A percentile compares a stretch with the other conserved stretches of the same genome.
Evolutionary conservation across 2,329 filamentous ascomycete genomes (phyloP).

Genomic region (Colletotrichum sp.): DNA sequence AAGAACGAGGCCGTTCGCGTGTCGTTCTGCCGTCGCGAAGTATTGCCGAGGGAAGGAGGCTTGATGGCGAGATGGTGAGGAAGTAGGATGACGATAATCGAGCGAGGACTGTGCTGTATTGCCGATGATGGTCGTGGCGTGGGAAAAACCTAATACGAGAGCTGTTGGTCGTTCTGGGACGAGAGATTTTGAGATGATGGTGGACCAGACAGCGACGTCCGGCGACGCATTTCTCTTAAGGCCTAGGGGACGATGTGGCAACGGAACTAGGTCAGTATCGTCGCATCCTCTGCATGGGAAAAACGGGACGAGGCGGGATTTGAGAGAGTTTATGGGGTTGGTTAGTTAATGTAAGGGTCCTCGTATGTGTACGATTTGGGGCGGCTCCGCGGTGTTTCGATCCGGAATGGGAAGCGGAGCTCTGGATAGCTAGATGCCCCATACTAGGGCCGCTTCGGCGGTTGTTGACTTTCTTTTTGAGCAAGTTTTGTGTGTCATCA

Average conservation of each 20-base stretch:
- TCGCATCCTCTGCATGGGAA: neutral
- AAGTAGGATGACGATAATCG: neutral
- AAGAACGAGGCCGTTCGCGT: no score
- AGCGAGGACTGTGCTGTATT: neutral
- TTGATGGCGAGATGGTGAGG: neutral
- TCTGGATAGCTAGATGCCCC: neutral
- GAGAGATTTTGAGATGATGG: neutral
- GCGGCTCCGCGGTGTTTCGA: neutral
- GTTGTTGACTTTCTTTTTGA: neutral
- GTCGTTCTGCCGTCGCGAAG: neutral
- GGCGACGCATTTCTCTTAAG: neutral
- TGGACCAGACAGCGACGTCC: neutral
- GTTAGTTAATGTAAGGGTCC: neutral
- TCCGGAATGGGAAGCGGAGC: neutral
- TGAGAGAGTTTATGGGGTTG: neutral
- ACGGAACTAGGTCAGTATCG: neutral
- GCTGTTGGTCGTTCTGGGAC: neutral
- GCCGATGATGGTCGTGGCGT: neutral
- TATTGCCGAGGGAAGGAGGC: neutral
- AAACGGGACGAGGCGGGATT: slow-evolving; percentile 1
- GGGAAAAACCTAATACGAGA: neutral
- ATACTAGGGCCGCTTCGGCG: neutral
- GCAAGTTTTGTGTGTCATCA: slow-evolving; percentile 5
- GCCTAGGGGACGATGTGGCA: neutral
- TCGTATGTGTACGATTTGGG: slow-evolving; percentile 7